These are phyloP conservation scores for Penicillium psychrofluorescens DNA, from an alignment of 495 filamentous ascomycete species.

Conservation along the genomic window DNA sequence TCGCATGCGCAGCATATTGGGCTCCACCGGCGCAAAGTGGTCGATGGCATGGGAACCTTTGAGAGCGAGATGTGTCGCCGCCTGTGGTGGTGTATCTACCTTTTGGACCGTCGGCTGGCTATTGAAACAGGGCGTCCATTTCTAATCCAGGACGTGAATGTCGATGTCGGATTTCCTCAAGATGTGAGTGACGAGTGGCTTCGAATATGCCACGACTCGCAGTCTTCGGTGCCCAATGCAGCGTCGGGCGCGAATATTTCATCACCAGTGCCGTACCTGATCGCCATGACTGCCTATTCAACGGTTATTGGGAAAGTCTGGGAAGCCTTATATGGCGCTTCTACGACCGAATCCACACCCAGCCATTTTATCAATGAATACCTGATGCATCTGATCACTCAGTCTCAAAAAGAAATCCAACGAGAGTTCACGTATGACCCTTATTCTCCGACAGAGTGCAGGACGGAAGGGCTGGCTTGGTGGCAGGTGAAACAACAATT, in stretches of 20 bases:
- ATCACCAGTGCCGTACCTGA: conserved; percentile 8
- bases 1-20: conserved; percentile 21
- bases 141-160: conserved; percentile 19
- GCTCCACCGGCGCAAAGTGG: conserved; percentile 13
- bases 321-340: conserved; percentile 18
- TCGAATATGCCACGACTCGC: background rate
- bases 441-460: background rate
- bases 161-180: conserved; percentile 15
- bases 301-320: conserved; percentile 19
- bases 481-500: conserved; percentile 17
- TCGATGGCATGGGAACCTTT: conserved; percentile 7
- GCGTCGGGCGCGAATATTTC: background rate
- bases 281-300: conserved; percentile 18
- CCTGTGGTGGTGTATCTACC: conserved; percentile 21
- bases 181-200: conserved; percentile 16
- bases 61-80: conserved; percentile 14
- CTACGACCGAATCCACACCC: conserved; percentile 6
- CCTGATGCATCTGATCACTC: conserved; percentile 10
- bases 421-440: conserved; percentile 12
- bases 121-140: conserved; percentile 22
- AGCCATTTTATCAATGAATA: conserved; percentile 13
- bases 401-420: conserved; percentile 12
- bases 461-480: conserved; percentile 1
- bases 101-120: conserved; percentile 17
- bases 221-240: background rate